Evolutionary conservation across 306 rosid species (phyloP).

Genomic region (Cicer yamashitae): DNA sequence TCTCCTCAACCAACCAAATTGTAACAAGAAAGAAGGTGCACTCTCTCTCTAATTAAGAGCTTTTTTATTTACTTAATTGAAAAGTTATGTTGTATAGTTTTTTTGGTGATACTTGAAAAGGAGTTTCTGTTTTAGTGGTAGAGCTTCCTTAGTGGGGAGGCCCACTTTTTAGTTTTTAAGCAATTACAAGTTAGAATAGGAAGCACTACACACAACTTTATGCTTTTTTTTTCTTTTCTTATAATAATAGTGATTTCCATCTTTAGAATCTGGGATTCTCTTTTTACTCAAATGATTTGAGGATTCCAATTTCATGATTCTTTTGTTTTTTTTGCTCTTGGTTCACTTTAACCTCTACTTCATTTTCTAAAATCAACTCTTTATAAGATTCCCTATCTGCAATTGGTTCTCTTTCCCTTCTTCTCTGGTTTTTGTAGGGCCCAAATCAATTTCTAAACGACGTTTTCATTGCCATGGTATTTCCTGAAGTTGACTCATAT

Average conservation of each 20-base stretch:
- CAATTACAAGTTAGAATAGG: background rate
- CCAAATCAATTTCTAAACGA: background rate
- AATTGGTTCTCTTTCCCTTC: background rate
- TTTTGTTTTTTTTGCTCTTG: background rate
- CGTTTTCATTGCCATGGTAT: constrained; percentile 14
- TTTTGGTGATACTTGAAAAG: background rate
- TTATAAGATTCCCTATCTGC: background rate
- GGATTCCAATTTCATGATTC: constrained; percentile 15
- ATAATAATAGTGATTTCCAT: constrained; percentile 35
- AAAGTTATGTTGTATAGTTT: background rate
- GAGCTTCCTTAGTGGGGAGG: constrained; percentile 39
- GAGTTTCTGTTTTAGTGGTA: constrained; percentile 30
- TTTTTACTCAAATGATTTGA: constrained; percentile 5
- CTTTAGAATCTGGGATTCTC: constrained; percentile 31
- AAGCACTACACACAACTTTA: constrained; percentile 28
- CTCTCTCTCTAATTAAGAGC: constrained; percentile 16
- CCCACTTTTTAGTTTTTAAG: constrained; percentile 47
- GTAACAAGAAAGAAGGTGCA: constrained; percentile 29
- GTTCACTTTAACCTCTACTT: background rate
- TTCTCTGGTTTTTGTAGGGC: constrained; percentile 20
- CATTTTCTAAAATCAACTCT: background rate
- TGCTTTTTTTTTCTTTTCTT: background rate
- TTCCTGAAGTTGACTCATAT: constrained; percentile 31
- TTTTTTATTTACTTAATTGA: background rate
- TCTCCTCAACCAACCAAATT: constrained; percentile 17